Base-by-base conservation (phyloP, 1,284 basidiomycete species). In the Trichosporon inkin region DNA sequence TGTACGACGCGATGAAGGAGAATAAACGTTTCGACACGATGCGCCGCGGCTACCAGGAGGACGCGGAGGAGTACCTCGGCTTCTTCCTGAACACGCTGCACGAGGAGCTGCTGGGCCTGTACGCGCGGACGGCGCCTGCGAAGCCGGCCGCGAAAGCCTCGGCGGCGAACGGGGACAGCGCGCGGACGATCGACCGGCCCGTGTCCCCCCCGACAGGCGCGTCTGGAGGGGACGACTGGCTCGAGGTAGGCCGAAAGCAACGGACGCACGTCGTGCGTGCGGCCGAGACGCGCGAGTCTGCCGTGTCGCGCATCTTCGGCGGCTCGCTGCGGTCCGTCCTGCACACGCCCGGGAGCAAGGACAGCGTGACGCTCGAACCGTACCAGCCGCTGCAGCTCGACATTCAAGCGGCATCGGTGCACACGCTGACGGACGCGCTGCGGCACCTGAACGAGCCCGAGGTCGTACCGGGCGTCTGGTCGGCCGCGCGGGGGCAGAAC, bases 21-120 rank as follows among this genome's bases (percentile, higher is more conserved):
- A 93, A 94, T 81, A 92, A 91, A 79, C 84, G 91, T 58, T 98
- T 98, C 71, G 92, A 96, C 68, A 85, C 84, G 57, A 97, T 98
- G 91, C 66, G 92, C 84, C 86, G 90, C 35, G 94, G 94, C 0
- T 90, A 93, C 65, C 95, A 99, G 80, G 95, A 99, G 78, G 95
- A 99, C 64, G 95, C 95, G 0, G 94, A 99, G 77, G 95, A 99
- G 78, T 99, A 97, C 79, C 82, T 98, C n/a, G 94, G 95, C 10
- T 96, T 97, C 80, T 94, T 92, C 80, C 82, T 98, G 47, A 93
- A 97, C 74, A 92, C 92, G 0, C 81, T 99, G 3, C 93, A 97
- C 76, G 95, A 99, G 72, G 95, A 99, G 79, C 78, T 98, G 14
- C 79, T 92, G 4, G 82, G 82, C 1, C 80, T 94, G 6, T 63